Evolutionary conservation across 495 filamentous ascomycete species (phyloP).

Genomic region (Aspergillus homomorphus): DNA sequence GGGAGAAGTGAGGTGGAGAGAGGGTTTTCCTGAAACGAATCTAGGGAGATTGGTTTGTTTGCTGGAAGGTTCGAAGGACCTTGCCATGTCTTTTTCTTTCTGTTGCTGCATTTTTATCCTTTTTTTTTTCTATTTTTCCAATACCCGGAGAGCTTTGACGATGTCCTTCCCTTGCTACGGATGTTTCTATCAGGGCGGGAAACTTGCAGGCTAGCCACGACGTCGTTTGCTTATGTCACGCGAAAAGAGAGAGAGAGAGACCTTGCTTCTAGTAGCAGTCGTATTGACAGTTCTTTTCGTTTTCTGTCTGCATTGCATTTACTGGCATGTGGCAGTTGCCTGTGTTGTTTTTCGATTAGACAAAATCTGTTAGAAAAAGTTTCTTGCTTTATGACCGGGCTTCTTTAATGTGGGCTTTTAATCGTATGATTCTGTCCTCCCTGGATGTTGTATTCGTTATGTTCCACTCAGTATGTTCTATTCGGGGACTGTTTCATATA

Average conservation of each 20-base stretch:
- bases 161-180: conserved; percentile 7
- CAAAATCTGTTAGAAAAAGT: conserved; percentile 29
- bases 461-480: too few species aligned
- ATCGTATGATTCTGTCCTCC: neutral
- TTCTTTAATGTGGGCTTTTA: neutral
- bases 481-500: too few species aligned
- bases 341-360: conserved; percentile 18
- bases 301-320: conserved; percentile 22
- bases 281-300: neutral
- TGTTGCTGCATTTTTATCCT: conserved; percentile 11
- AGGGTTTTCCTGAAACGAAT: conserved; percentile 11
- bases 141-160: conserved; percentile 28
- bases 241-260: conserved; percentile 11
- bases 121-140: conserved; percentile 20
- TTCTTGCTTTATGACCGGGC: conserved; percentile 1
- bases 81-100: conserved; percentile 15
- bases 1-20: conserved; percentile 8
- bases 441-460: too few species aligned
- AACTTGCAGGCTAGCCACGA: conserved; percentile 20
- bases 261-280: conserved; percentile 2
- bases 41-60: conserved; percentile 22
- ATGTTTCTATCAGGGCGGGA: conserved; percentile 4
- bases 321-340: conserved; percentile 14
- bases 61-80: conserved; percentile 15
- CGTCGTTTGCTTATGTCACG: conserved; percentile 13